Evolutionary conservation across 2,329 filamentous ascomycete species (phyloP).

Genomic region (Colletotrichum cereale): DNA sequence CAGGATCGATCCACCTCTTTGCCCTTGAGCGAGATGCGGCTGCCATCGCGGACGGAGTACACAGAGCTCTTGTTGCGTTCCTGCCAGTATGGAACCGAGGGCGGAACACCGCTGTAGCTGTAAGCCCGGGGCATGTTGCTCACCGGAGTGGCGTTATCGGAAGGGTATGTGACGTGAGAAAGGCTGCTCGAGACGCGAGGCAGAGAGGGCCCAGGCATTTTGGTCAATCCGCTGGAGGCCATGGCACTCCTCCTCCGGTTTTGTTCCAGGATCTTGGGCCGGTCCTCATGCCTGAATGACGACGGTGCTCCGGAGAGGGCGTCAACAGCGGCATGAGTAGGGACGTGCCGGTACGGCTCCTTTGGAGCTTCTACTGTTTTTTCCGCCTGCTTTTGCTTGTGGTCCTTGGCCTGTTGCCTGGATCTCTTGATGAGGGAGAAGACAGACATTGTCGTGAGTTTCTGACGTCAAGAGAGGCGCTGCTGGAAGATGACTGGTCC

Average conservation of each 20-base stretch:
- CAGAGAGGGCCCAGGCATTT: conserved; percentile 49
- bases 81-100: conserved; percentile 43
- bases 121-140: conserved; percentile 57
- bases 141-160: conserved; percentile 54
- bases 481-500: neutral
- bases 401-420: conserved; percentile 68
- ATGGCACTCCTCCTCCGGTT: conserved; percentile 64
- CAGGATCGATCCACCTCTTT: conserved; percentile 55
- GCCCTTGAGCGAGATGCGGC: conserved; percentile 54
- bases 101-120: conserved; percentile 57
- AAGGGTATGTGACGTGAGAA: conserved; percentile 61
- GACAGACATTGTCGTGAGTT: conserved; percentile 62
- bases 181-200: conserved; percentile 63
- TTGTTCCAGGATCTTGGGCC: conserved; percentile 61
- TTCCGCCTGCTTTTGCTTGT: conserved; percentile 61
- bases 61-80: conserved; percentile 48
- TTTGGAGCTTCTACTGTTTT: conserved; percentile 55
- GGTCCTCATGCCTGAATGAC: conserved; percentile 62
- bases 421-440: conserved; percentile 66
- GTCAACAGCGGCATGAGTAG: conserved; percentile 72
- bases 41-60: conserved; percentile 47
- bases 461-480: neutral
- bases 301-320: conserved; percentile 67
- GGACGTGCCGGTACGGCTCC: conserved; percentile 69
- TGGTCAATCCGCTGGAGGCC: conserved; percentile 54